Evolutionary conservation across 306 rosid species (phyloP), one percentile per base, ranked within the genome.

Genomic region (Rubus idaeus): DNA sequence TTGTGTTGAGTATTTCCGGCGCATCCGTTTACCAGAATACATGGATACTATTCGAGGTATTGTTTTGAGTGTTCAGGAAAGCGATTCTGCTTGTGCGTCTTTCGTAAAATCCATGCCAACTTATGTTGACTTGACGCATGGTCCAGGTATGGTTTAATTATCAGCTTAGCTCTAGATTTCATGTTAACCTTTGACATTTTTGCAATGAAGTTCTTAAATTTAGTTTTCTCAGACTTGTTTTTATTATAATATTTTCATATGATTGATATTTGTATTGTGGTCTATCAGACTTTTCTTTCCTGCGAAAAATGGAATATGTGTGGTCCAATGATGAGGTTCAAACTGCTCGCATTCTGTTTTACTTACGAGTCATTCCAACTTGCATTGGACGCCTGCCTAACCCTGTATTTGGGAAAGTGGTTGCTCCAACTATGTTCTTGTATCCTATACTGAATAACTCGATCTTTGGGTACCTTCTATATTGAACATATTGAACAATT

Each of bases 321-420:
- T 94, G 98, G 98, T 84, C 85, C 60, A 82, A 74, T 80, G 97
- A 92, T 76, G 91, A 89, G 84, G 98, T 94, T 74, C 98, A 92
- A 81, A 94, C 97, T 66, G 91, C 97, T 37, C 95, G 92, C 4
- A 66, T 92, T 81, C 83, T 94, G 81, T 91, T 92, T 86, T 90
- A 83, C 82, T 76, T 92, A 41, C 91, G 98, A 77, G 91, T 94
- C 73, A 84, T 90, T 80, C 93, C 97, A 77, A 92, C 97, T 79
- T 94, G 87, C 83, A 75, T 88, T 18, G 96, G 87, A 77, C 81
- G 71, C 60, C 73, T 94, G 84, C 95, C 96, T n/a, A 81, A 86
- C 78, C 81, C 52, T 77, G 82, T 86, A 46, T 89, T 92, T 71
- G 79, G 86, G 62, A 82, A 85, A 79, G 75, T 77, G 68, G 86